phyloP scores from a whole-genome alignment of 495 filamentous ascomycete species.

The Penicillium tannophilum region DNA sequence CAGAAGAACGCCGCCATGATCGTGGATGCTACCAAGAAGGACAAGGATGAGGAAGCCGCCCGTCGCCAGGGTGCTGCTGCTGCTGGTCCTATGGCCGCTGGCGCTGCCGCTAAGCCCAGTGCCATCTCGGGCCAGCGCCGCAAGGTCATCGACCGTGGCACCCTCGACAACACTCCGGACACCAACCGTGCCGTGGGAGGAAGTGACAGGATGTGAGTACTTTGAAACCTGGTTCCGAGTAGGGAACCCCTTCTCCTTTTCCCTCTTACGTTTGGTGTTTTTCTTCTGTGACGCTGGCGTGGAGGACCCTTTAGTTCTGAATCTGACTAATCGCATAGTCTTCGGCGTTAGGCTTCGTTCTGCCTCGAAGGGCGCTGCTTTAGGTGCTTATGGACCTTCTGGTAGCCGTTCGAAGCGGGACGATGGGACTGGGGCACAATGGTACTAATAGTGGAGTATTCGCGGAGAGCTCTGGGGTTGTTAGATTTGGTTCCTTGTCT shows the following conservation, averaged over 20 bases:
- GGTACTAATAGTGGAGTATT: conserved; percentile 58
- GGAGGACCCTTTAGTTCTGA: conserved; percentile 70
- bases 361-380: conserved; percentile 83
- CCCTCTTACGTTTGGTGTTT: conserved; percentile 80
- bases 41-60: conserved; percentile 74
- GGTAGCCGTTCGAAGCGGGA: conserved; percentile 78
- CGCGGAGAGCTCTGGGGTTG: conserved; percentile 29
- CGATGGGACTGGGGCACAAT: conserved; percentile 60
- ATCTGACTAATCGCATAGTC: conserved; percentile 86
- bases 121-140: conserved; percentile 78
- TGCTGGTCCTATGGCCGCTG: conserved; percentile 60
- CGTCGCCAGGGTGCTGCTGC: conserved; percentile 61
- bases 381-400: conserved; percentile 63
- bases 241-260: conserved; percentile 67
- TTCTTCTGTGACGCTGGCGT: conserved; percentile 71
- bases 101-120: conserved; percentile 66
- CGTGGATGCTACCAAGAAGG: conserved; percentile 73
- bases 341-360: conserved; percentile 93
- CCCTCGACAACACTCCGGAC: conserved; percentile 78
- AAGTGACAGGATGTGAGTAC: conserved; percentile 99
- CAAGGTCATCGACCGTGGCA: conserved; percentile 76
- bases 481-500: conserved; percentile 18
- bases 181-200: conserved; percentile 86
- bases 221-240: conserved; percentile 81
- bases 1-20: conserved; percentile 98